A percentile compares a stretch with the other conserved stretches of the same genome.
These are phyloP conservation scores for Kodamaea anthophila DNA, from an alignment of 1,139 yeast species.

Conservation along the genomic window DNA sequence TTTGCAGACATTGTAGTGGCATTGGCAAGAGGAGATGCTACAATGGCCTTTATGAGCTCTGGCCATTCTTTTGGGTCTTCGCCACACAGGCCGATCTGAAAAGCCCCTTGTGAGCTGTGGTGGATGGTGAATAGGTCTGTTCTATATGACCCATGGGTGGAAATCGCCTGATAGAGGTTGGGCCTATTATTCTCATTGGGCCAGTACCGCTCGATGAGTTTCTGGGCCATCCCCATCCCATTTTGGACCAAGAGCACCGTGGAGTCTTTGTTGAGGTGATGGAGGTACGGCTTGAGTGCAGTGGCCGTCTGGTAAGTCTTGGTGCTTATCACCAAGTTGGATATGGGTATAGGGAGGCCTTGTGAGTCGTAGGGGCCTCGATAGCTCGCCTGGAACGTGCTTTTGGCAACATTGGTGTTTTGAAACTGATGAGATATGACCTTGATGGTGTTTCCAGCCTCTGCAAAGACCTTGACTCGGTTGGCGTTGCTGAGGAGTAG, in stretches of 20 bases:
- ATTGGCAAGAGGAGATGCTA: constrained; percentile 29
- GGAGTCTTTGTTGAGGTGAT: constrained; percentile 36
- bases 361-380: constrained; percentile 9
- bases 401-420: constrained; percentile 12
- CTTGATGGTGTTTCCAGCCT: constrained; percentile 30
- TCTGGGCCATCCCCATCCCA: constrained; percentile 65
- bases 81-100: constrained; percentile 40
- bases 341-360: constrained; percentile 23
- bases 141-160: constrained; percentile 71
- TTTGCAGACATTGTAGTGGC: constrained; percentile 42
- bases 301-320: constrained; percentile 51
- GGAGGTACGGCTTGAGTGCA: constrained; percentile 42
- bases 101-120: constrained; percentile 64
- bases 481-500: constrained; percentile 36
- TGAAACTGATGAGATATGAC: constrained; percentile 17
- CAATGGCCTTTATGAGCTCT: constrained; percentile 27
- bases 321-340: constrained; percentile 55
- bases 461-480: constrained; percentile 33
- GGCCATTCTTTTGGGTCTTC: constrained; percentile 18
- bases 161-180: constrained; percentile 62
- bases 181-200: constrained; percentile 43
- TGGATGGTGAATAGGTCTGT: constrained; percentile 40
- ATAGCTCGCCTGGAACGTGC: constrained; percentile 9
- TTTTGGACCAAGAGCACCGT: constrained; percentile 68
- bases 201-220: constrained; percentile 52